phyloP scores from a whole-genome alignment of 1,139 yeast genomes.

The Geotrichum armillariae region DNA sequence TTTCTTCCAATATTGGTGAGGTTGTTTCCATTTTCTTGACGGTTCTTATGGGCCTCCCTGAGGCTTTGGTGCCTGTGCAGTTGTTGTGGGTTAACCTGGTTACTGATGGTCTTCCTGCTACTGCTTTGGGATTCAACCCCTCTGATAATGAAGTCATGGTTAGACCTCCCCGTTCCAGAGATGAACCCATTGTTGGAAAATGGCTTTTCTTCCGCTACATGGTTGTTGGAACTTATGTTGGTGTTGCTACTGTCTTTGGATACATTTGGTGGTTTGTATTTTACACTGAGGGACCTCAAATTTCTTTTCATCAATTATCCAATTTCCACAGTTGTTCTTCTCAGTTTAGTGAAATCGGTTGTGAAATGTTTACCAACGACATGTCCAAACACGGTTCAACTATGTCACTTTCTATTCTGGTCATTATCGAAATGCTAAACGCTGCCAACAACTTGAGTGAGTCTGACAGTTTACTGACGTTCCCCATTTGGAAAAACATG shows the following conservation, averaged over 20 bases:
- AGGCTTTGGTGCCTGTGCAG: constrained; percentile 39
- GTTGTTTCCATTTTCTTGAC: constrained; percentile 43
- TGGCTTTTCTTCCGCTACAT: constrained; percentile 44
- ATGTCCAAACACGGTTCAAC: constrained; percentile 39
- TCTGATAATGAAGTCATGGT: constrained; percentile 38
- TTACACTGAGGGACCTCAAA: constrained; percentile 40
- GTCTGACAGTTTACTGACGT: constrained; percentile 41
- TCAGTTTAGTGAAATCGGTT: constrained; percentile 39
- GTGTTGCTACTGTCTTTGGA: constrained; percentile 45
- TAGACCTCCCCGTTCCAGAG: constrained; percentile 37
- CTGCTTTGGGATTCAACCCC: constrained; percentile 41
- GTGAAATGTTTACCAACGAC: constrained; percentile 37
- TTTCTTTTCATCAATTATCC: constrained; percentile 38
- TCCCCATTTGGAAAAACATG: constrained; percentile 43
- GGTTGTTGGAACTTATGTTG: constrained; percentile 44
- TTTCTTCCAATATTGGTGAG: constrained; percentile 53
- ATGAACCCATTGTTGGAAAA: constrained; percentile 42
- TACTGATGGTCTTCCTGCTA: constrained; percentile 42
- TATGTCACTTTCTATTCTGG: constrained; percentile 43
- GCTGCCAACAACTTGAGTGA: constrained; percentile 44
- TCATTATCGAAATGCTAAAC: constrained; percentile 45
- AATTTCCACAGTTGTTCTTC: constrained; percentile 41
- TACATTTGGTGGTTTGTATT: constrained; percentile 44
- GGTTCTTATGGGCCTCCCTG: constrained; percentile 38
- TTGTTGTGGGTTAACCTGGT: constrained; percentile 41